phyloP scores from a whole-genome alignment of 352 stramenopile genomes.

The Pythium sukuiense region DNA sequence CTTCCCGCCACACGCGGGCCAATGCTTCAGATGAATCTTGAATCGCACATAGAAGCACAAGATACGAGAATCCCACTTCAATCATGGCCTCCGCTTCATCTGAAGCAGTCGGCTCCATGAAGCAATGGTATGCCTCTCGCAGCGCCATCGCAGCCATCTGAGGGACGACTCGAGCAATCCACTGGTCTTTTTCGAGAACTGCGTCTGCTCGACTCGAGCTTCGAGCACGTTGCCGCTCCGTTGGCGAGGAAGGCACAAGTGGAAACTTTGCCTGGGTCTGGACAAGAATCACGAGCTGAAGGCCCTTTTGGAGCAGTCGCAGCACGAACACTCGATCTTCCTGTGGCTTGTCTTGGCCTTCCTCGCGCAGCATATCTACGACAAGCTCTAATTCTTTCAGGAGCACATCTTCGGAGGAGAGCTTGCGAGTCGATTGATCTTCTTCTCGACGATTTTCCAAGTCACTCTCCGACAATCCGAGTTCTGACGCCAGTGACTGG shows the following conservation, averaged over 20 bases:
- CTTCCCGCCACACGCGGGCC: constrained; percentile 42
- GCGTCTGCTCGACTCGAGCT: not conserved
- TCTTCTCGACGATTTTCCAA: constrained; percentile 49
- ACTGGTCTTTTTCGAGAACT: constrained; percentile 1
- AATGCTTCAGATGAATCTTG: not conserved
- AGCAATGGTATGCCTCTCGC: constrained; percentile 2
- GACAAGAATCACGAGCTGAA: constrained; percentile 43
- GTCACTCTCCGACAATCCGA: constrained; percentile 64
- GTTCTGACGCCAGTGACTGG: constrained; percentile 49
- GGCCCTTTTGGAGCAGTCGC: constrained; percentile 57
- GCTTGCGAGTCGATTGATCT: constrained; percentile 24
- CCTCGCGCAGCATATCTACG: constrained; percentile 59
- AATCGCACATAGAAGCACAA: constrained; percentile 34
- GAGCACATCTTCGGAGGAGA: constrained; percentile 43
- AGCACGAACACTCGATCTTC: constrained; percentile 50
- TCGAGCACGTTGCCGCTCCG: not conserved
- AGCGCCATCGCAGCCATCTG: constrained; percentile 16
- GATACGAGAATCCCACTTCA: constrained; percentile 49
- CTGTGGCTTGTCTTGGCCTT: constrained; percentile 21
- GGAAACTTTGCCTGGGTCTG: constrained; percentile 14
- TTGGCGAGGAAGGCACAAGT: constrained; percentile 13
- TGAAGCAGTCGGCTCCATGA: not conserved
- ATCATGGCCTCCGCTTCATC: constrained; percentile 28
- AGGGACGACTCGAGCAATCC: constrained; percentile 13
- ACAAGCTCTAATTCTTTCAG: constrained; percentile 69